phyloP scores from a whole-genome alignment of 805 yeast species.

The Cyberlindnera mississippiensis region DNA sequence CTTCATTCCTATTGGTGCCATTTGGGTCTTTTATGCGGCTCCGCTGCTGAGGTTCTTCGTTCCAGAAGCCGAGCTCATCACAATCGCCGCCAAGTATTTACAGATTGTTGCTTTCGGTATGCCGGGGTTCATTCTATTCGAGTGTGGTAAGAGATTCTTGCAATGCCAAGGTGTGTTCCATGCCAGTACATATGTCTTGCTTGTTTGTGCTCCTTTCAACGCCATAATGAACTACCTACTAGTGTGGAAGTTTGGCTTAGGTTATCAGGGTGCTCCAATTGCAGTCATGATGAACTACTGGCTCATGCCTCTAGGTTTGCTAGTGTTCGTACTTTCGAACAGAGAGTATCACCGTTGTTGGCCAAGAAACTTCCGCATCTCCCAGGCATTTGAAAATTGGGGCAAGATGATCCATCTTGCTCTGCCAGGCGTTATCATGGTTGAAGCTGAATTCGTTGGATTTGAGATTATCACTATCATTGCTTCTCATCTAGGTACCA shows the following conservation, averaged over 20 bases:
- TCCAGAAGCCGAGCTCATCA: slow-evolving; percentile 19
- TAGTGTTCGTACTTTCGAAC: slow-evolving; percentile 32
- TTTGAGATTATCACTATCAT: slow-evolving; percentile 69
- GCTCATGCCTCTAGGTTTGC: slow-evolving; percentile 43
- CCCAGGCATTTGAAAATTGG: slow-evolving; percentile 49
- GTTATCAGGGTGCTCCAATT: slow-evolving; percentile 78
- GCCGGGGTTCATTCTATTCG: slow-evolving; percentile 77
- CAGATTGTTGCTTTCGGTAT: slow-evolving; percentile 57
- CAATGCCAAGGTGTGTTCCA: slow-evolving; percentile 87
- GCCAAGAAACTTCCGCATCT: slow-evolving; percentile 36
- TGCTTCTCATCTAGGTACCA: slow-evolving; percentile 66
- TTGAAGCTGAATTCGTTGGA: slow-evolving; percentile 72
- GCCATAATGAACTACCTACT: slow-evolving; percentile 61
- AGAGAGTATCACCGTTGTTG: slow-evolving; percentile 60
- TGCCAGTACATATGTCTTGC: slow-evolving; percentile 69
- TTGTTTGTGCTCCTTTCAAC: slow-evolving; percentile 69
- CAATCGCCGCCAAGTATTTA: slow-evolving; percentile 50
- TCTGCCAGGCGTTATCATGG: slow-evolving; percentile 68
- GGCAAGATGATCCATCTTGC: slow-evolving; percentile 51
- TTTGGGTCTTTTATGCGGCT: slow-evolving; percentile 22
- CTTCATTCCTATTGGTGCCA: slow-evolving; percentile 23
- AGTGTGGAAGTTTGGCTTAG: slow-evolving; percentile 78
- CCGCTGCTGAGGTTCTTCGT: slow-evolving; percentile 20
- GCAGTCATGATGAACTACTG: slow-evolving; percentile 73
- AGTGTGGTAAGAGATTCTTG: slow-evolving; percentile 75